Conservation (phyloP, 1,284 basidiomycete genomes). For the Chiua sp. region DNA sequence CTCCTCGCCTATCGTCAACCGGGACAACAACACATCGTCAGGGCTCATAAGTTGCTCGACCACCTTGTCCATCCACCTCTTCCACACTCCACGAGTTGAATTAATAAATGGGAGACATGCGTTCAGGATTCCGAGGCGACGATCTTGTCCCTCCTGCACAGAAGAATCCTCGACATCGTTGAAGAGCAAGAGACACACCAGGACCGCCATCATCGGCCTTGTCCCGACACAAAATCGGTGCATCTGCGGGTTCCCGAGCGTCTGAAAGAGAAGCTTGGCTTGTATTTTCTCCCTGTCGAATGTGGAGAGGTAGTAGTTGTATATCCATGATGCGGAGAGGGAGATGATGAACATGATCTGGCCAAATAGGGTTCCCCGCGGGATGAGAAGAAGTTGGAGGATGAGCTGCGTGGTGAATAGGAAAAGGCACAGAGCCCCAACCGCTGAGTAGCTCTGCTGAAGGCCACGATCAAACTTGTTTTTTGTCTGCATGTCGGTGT, state of each 20-base stretch:
- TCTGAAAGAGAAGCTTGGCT: constrained; percentile 20
- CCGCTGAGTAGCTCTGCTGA: constrained; percentile 9
- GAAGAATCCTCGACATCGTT: constrained; percentile 19
- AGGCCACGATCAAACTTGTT: constrained; percentile 8
- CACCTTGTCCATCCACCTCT: constrained; percentile 30
- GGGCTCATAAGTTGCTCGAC: constrained; percentile 24
- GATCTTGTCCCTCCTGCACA: constrained; percentile 23
- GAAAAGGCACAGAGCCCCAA: constrained; percentile 23
- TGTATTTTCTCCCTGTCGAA: constrained; percentile 32
- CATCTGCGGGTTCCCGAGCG: constrained; percentile 18
- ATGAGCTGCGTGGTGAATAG: constrained; percentile 35
- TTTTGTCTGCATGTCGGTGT: constrained; percentile 9
- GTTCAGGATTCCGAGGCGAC: constrained; percentile 24
- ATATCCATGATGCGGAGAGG: constrained; percentile 33
- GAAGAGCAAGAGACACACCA: constrained; percentile 30
- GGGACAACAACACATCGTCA: constrained; percentile 15
- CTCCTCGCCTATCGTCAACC: constrained; percentile 11
- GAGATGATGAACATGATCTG: constrained; percentile 39
- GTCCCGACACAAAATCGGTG: constrained; percentile 24
- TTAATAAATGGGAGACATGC: constrained; percentile 27
- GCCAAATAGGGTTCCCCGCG: constrained; percentile 35
- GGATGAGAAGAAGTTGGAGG: constrained; percentile 35
- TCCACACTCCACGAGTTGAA: constrained; percentile 26
- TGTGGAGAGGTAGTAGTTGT: constrained; percentile 33
- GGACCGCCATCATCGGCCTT: constrained; percentile 24